These are phyloP conservation scores for Torulaspora indica DNA, from an alignment of 805 yeast species.

Conservation along the genomic window DNA sequence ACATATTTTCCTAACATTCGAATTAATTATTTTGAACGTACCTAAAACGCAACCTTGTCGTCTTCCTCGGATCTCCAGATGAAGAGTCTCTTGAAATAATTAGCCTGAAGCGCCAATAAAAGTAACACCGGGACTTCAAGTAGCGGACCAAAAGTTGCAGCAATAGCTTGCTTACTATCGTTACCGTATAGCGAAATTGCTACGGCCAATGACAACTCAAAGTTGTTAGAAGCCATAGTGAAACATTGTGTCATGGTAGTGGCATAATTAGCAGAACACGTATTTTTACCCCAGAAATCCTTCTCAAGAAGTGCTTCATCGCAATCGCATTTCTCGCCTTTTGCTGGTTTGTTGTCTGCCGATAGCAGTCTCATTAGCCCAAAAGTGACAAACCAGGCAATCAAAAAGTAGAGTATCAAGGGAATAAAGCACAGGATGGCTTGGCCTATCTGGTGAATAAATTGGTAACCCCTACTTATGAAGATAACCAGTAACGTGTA, in stretches of 20 bases:
- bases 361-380: conserved; percentile 36
- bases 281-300: conserved; percentile 24
- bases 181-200: conserved; percentile 50
- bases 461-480: conserved; percentile 46
- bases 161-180: conserved; percentile 49
- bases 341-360: conserved; percentile 3
- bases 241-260: conserved; percentile 48
- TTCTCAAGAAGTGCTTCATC: conserved; percentile 27
- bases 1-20: not conserved
- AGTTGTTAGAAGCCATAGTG: conserved; percentile 56
- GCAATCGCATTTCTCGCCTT: conserved; percentile 38
- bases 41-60: not conserved
- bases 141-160: conserved; percentile 57
- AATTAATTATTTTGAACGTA: not conserved
- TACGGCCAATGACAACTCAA: conserved; percentile 52
- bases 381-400: conserved; percentile 46
- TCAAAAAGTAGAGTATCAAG: conserved; percentile 43
- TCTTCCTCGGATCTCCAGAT: not conserved
- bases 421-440: conserved; percentile 51
- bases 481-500: conserved; percentile 51
- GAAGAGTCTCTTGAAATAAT: not conserved
- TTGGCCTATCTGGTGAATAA: conserved; percentile 45
- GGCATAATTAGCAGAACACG: conserved; percentile 41
- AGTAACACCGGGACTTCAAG: conserved; percentile 54
- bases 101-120: conserved; percentile 24